Percentiles rank a stretch among this genome's conserved stretches.
Evolutionary conservation across 1,139 yeast species (phyloP).

Genomic region (Yamadazyma kanchanaburiensis): DNA sequence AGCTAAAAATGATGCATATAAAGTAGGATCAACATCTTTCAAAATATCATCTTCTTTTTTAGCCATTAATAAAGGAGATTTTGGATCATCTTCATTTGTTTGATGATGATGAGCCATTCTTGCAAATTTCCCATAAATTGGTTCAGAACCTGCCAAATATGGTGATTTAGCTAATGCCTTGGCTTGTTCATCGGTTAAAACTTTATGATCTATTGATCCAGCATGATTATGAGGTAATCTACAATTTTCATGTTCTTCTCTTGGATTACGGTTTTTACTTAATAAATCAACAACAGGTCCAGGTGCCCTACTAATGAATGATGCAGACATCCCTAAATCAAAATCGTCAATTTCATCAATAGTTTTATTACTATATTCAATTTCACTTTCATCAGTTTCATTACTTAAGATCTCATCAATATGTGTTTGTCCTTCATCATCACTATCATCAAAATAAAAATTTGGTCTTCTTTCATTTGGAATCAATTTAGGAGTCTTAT

Average conservation of each 20-base stretch:
- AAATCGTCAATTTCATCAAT: conserved; percentile 28
- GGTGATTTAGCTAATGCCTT: conserved; percentile 54
- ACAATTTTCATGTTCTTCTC: conserved; percentile 27
- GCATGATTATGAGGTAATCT: conserved; percentile 39
- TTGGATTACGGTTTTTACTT: conserved; percentile 8
- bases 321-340: conserved; percentile 46
- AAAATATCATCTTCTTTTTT: conserved; percentile 41
- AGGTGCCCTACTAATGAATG: conserved; percentile 42
- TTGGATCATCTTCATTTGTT: conserved; percentile 11
- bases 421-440: conserved; percentile 1
- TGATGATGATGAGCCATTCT: conserved; percentile 37
- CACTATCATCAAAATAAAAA: conserved; percentile 17
- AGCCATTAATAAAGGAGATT: conserved; percentile 45
- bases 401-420: conserved; percentile 2
- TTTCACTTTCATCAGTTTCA: conserved; percentile 6
- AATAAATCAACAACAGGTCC: conserved; percentile 33
- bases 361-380: conserved; percentile 5
- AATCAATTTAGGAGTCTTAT: conserved; percentile 21
- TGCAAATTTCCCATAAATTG: conserved; percentile 49
- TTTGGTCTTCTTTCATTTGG: conserved; percentile 18
- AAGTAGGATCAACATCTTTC: conserved; percentile 55
- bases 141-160: conserved; percentile 54
- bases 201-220: conserved; percentile 32
- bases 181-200: conserved; percentile 48
- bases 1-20: conserved; percentile 70